Base-by-base conservation (phyloP, 768 basidiomycete species). In the Naganishia vaughanmartiniae region DNA sequence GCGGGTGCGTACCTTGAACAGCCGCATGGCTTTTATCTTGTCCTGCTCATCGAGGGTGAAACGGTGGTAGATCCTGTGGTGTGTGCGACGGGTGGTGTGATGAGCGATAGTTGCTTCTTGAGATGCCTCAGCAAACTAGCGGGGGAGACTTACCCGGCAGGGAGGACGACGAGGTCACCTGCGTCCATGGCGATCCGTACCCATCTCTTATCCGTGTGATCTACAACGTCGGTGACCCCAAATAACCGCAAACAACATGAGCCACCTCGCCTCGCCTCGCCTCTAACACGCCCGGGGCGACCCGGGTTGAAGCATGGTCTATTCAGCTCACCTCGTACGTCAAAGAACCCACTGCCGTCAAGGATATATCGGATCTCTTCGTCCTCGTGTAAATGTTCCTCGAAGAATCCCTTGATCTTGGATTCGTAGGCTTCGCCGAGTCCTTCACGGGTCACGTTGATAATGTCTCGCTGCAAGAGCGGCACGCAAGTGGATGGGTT, bases 321-420 rank as follows among this genome's bases (percentile, higher is more conserved):
- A 51, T 1, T 21, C 17, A n/a, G 67, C 87, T 67, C 73, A 91
- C 91, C 91, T 70, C 93, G 86, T 48, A 97, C 87, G 75, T 97
- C 94, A 78, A 96, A 97, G 84, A 88, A 98, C 0, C 92, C 93
- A 45, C 87, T 87, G n/a, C 94, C 94, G 0, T 85, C 84, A 48
- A 92, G 84, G 74, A 94, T 87, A 76, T 91, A 97, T 10, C 93
- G 85, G 76, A 94, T 95, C 82, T 97, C 93, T 77, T 97, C 93
- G 76, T 96, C 93, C 80, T 96, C 92, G 75, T 96, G 94, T 84
- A 97, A 86, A 76, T 96, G 93, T 90, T 93, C 92, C 66, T 89
- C 84, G 75, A 90, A 94, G 82, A 95, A 94, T 0, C 78, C 84
- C 78, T 90, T 89, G 78, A 95, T 86, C 81, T 90, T 92, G 28